Base-by-base conservation (phyloP, 208 protist species). In the Wallacemonas sp. region DNA sequence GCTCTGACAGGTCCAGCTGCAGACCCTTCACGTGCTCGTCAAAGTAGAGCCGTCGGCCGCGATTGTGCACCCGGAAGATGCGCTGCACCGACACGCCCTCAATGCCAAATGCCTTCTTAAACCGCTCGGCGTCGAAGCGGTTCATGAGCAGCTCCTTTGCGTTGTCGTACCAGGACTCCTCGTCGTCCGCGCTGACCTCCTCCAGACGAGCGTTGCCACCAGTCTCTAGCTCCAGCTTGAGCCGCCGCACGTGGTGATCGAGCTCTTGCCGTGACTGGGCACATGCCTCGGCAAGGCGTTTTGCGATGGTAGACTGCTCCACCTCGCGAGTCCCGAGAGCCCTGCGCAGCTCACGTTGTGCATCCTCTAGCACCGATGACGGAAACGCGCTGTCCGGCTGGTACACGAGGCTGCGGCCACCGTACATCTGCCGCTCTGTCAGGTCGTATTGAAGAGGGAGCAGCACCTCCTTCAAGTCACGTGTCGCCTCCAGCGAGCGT, bases 171-270 rank as follows among this genome's bases (percentile, higher is more conserved):
- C 79, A 93, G 42, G 39, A 72, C 41, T 95, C 90, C n/a, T 75
- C 67, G 3, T 53, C 53, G 12, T 66, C 53, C 11, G 71, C 38
- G 26, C 19, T 28, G 17, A 90, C 74, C 39, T 91, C 84, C 58
- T 98, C 94, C 1, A 97, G 66, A 5, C 91, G 81, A 22, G 97
- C 82, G 62, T 96, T 98, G 26, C 94, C 94, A 53, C 89, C 93
- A 2, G 92, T 95, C 56, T 94, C 61, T 9, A 97, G 71, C 69
- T 98, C 94, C 51, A 96, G 36, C 19, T 81, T 62, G 2, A 97
- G 59, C 28, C 89, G 72, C 61, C 66, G 63, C 26, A 91, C 44
- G 53, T 56, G 70, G 59, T 58, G 41, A 31, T 61, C 68, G 75
- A 82, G 72, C 70, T 45, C 56, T 36, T 72, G 83, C 63, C 53